Percentiles rank a stretch among this genome's conserved stretches.
Conservation (phyloP, 1,284 basidiomycete genomes). For the Sanghuangporus baumii region DNA sequence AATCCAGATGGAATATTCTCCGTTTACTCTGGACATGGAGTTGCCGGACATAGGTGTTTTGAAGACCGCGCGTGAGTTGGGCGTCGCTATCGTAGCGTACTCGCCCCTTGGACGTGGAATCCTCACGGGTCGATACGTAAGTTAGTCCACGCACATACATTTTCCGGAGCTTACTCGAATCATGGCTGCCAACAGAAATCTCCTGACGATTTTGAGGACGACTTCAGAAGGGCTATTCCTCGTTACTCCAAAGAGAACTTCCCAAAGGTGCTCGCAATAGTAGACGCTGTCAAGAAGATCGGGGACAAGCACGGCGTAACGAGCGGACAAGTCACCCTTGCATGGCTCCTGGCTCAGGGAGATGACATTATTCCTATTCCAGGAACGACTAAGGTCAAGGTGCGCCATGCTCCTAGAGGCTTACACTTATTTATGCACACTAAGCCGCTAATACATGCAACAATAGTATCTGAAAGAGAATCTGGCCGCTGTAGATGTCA, state of each 20-base stretch:
- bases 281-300: slow-evolving; percentile 38
- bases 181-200: slow-evolving; percentile 31
- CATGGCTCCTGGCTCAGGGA: slow-evolving; percentile 56
- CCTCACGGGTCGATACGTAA: slow-evolving; percentile 48
- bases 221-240: slow-evolving; percentile 32
- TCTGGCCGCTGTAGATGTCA: slow-evolving; percentile 30
- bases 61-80: slow-evolving; percentile 46
- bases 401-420: slow-evolving; percentile 12
- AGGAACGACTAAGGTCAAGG: slow-evolving; percentile 41
- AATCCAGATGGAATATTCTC: slow-evolving; percentile 60
- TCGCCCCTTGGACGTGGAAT: slow-evolving; percentile 59
- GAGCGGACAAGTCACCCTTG: slow-evolving; percentile 50
- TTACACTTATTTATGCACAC: background rate
- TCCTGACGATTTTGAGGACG: slow-evolving; percentile 46
- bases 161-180: background rate
- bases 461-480: slow-evolving; percentile 40
- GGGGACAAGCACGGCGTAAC: slow-evolving; percentile 43
- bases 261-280: slow-evolving; percentile 49
- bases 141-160: slow-evolving; percentile 17
- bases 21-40: slow-evolving; percentile 53
- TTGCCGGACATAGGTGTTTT: slow-evolving; percentile 41
- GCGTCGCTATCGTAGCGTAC: slow-evolving; percentile 52
- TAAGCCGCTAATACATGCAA: background rate
- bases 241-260: slow-evolving; percentile 44
- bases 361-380: slow-evolving; percentile 50